Evolutionary conservation across 495 filamentous ascomycete genomes (phyloP).

Genomic region (Pyrenula massariospora): DNA sequence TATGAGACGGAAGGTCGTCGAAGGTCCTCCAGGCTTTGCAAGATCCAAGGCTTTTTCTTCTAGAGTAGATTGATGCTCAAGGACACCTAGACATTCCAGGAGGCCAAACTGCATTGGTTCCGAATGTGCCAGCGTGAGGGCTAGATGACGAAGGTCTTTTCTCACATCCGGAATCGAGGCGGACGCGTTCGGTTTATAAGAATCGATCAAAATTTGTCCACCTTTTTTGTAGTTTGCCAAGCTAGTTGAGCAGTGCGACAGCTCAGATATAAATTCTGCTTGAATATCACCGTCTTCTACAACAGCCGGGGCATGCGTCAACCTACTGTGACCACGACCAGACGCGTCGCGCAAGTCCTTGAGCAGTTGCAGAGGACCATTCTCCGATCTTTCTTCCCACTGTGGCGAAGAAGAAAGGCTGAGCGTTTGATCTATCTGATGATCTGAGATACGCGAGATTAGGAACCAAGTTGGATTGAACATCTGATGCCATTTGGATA

Average conservation of each 20-base stretch:
- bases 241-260: not conserved
- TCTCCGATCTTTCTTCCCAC: not conserved
- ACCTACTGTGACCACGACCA: not conserved
- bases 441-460: slow-evolving; percentile 9
- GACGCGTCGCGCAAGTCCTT: not conserved
- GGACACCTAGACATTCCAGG: not conserved
- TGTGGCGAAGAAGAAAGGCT: not conserved
- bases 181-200: not conserved
- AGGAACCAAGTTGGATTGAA: slow-evolving; percentile 23
- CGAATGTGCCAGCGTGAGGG: not conserved
- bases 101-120: not conserved
- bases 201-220: not conserved
- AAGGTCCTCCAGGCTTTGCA: not conserved
- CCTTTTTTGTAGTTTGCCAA: not conserved
- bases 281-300: not conserved
- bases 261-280: not conserved
- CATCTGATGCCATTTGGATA: slow-evolving; percentile 14
- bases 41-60: not conserved
- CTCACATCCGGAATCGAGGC: not conserved
- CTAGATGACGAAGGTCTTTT: not conserved
- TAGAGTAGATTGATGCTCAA: not conserved
- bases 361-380: not conserved
- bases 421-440: slow-evolving; percentile 12
- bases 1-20: not conserved
- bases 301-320: not conserved